Evolutionary conservation across 345 rosid species (phyloP).

Genomic region (Aquilaria sinensis): DNA sequence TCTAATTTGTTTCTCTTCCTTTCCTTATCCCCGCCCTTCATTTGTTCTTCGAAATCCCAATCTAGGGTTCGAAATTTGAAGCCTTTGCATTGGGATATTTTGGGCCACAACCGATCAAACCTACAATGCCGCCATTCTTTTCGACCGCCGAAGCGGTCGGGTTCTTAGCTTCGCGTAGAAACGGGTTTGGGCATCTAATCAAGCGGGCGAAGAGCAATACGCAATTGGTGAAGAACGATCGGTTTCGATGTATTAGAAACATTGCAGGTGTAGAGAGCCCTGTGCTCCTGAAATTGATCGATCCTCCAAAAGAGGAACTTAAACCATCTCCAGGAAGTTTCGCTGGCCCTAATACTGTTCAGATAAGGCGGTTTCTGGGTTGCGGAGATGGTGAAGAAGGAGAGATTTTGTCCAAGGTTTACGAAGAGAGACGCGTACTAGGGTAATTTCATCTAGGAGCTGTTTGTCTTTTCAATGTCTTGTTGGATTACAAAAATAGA

Average conservation of each 20-base stretch:
- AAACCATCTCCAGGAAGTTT: slow-evolving; percentile 13
- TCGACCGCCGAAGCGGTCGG: slow-evolving; percentile 39
- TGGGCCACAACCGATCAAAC: background rate
- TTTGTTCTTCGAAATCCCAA: no score
- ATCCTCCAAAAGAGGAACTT: slow-evolving; percentile 15
- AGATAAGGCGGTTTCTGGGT: slow-evolving; percentile 73
- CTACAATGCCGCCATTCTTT: slow-evolving; percentile 58
- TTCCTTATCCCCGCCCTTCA: no score
- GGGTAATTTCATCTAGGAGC: slow-evolving; percentile 47
- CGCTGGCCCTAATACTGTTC: slow-evolving; percentile 18
- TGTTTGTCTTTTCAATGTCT: background rate
- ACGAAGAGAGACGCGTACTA: slow-evolving; percentile 76
- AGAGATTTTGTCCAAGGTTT: slow-evolving; percentile 65
- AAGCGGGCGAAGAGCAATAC: slow-evolving; percentile 16
- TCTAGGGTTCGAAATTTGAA: no score
- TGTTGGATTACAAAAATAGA: background rate
- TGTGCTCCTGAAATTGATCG: slow-evolving; percentile 12
- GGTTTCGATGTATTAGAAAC: slow-evolving; percentile 33
- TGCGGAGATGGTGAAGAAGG: slow-evolving; percentile 96
- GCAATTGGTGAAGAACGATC: slow-evolving; percentile 21
- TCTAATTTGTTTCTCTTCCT: no score
- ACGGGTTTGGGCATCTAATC: slow-evolving; percentile 23
- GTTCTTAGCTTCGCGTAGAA: slow-evolving; percentile 31
- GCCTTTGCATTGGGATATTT: no score
- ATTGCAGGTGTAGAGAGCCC: slow-evolving; percentile 30